Base-by-base conservation (phyloP, 805 yeast species). In the Candida anglica region DNA sequence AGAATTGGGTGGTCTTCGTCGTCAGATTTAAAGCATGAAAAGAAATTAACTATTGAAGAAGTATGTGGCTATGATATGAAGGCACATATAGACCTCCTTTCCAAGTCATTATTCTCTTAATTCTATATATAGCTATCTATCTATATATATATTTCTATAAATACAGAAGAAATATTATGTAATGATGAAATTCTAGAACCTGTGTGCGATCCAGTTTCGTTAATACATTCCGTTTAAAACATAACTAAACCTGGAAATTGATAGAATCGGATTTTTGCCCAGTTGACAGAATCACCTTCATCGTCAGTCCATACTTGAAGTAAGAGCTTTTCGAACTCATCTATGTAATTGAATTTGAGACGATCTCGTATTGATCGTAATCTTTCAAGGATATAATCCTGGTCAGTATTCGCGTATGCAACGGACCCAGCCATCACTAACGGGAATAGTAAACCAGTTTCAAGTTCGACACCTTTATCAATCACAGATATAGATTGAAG, bases 161-260 rank as follows among this genome's bases (percentile, higher is more conserved):
- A n/a, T n/a, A n/a, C n/a, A n/a, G n/a, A n/a, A n/a, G n/a, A n/a
- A n/a, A n/a, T n/a, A n/a, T n/a, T n/a, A n/a, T n/a, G n/a, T n/a
- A n/a, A n/a, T n/a, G n/a, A n/a, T n/a, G n/a, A n/a, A n/a, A n/a
- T n/a, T n/a, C n/a, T n/a, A n/a, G n/a, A n/a, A n/a, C n/a, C n/a
- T n/a, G n/a, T n/a, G n/a, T n/a, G n/a, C n/a, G n/a, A n/a, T n/a
- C n/a, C n/a, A n/a, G n/a, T n/a, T n/a, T n/a, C n/a, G n/a, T n/a
- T n/a, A n/a, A 2, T 32, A 38, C n/a, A n/a, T n/a, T n/a, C n/a
- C n/a, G n/a, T n/a, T 43, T 39, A 55, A 37, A 56, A 53, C 57
- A 53, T 51, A 8, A 55, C 61, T 27, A 55, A 30, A 11, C 61
- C 61, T 8, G 53, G 56, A 31, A 42, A 55, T 32, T 52, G 48